Evolutionary conservation across 164 flowering plant genomes (phyloP), one percentile per base, ranked within the genome.

Genomic region (Liriodendron chinense): DNA sequence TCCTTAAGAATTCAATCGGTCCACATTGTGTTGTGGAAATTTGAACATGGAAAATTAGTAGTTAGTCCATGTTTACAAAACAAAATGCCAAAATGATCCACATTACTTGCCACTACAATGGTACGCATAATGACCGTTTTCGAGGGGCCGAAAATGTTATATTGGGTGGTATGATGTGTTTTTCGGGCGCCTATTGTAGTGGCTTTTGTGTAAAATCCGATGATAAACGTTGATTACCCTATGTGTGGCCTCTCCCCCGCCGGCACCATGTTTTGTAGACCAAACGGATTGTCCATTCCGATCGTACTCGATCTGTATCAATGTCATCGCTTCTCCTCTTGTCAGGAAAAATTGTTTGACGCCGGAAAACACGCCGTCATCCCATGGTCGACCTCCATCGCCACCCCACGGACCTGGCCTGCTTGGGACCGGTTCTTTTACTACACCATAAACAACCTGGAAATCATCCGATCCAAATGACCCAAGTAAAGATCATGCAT

Each of bases 371-470:
- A 89, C 94, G 26, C 98, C 98, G 80, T 92, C 96, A 77, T 94
- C 94, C 98, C 98, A 92, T 10, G 88, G 82, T 64, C 75, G 80
- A 12, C 94, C 96, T 77, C 93, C 91, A 25, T 92, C 91, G 1
- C 98, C 98, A n/a, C 95, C 95, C 95, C 98, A 94, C 9, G 96
- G 95, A 1, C 95, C 93, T 0, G 89, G 83, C 28, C 87, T 92
- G 50, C 80, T 82, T 64, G 92, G 90, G 13, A 83, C 85, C 73
- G 91, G 88, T 78, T 92, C 91, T 74, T 89, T 91, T 13, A 88
- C 78, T 66, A 89, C 74, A 7, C 86, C 83, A 70, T 78, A 70
- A 10, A 74, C 76, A 66, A 81, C 83, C 93, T 88, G 81, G 1
- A 43, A 72, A 48, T 43, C 24, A 71, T 71, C 14, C 23, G 3